Evolutionary conservation across 2,329 filamentous ascomycete species (phyloP), one percentile per base, ranked within the genome.

Genomic region (Bipolaris zeicola): DNA sequence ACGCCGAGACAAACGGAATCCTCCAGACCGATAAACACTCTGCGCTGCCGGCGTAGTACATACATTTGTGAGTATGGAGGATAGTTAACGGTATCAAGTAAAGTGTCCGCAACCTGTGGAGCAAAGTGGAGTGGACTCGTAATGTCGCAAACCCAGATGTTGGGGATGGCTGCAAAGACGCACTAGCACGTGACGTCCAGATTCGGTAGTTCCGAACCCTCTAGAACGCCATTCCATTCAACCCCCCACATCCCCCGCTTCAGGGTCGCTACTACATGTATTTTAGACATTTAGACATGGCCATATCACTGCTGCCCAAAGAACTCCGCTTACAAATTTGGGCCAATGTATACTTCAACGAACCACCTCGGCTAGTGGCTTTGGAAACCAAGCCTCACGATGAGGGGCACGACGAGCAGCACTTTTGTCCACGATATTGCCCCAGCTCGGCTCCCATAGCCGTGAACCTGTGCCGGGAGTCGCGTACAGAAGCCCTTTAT

Each of bases 301-400:
- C 62, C n/a, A 49, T 67, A n/a, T 53, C 51, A 20, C 24, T 18
- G 37, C 55, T 69, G 6, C 66, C 66, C 20, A 69, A 69, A 34
- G 66, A 69, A 28, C 45, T 69, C 3, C 66, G 66, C 13, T 52
- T 69, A n/a, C 57, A 65, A 8, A 64, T 69, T 20, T 69, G 65
- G 65, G 39, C 56, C 14, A 57, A 58, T 7, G 61, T 39, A 16
- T 69, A 67, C 49, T 60, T 62, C 24, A 39, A 56, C n/a, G 55
- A 66, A 20, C 55, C 60, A 5, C 62, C 65, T 45, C 65, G 66
- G 8, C 54, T 64, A 6, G 65, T 69, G 26, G 60, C 62, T 3
- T 39, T 69, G 18, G 46, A 55, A 28, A 67, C 63, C 2, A 50
- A 46, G 20, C 39, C 47, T 3, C 66, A 69, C 45, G 45, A 63